Conservation (phyloP, 805 yeast species). For the Saturnispora sekii region DNA sequence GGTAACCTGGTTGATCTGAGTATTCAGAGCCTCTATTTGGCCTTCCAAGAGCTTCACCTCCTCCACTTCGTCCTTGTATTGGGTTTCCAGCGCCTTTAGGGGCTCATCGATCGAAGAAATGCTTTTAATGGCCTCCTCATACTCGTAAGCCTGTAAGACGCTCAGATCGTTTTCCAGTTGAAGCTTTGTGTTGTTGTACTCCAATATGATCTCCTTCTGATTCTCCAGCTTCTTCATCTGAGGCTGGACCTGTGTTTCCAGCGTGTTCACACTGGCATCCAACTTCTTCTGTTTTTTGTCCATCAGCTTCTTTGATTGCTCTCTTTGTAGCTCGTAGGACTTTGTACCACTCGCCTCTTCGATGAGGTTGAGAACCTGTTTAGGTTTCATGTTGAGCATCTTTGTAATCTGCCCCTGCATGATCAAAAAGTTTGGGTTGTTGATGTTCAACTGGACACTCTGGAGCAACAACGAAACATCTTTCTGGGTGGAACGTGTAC, state of each 20-base stretch:
- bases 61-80: constrained; percentile 27
- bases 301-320: constrained; percentile 87
- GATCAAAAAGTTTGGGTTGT: constrained; percentile 92
- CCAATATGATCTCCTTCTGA: constrained; percentile 76
- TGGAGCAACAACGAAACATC: constrained; percentile 86
- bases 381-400: constrained; percentile 91
- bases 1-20: constrained; percentile 50
- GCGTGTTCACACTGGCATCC: constrained; percentile 59
- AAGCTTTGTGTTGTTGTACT: constrained; percentile 54
- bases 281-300: constrained; percentile 81
- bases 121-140: constrained; percentile 26
- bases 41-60: constrained; percentile 34
- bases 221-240: constrained; percentile 69
- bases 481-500: constrained; percentile 92
- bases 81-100: neutral
- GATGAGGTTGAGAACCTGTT: constrained; percentile 78
- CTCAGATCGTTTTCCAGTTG: constrained; percentile 10
- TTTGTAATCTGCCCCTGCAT: constrained; percentile 99
- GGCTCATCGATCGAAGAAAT: constrained; percentile 4
- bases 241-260: constrained; percentile 88
- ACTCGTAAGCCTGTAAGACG: constrained; percentile 9
- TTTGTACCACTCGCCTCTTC: constrained; percentile 99
- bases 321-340: constrained; percentile 88
- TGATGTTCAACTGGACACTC: constrained; percentile 89
- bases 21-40: constrained; percentile 35